Evolutionary conservation across 108 stramenopile species (phyloP), one percentile per base, ranked within the genome.

Genomic region (Nitzschia putrida): DNA sequence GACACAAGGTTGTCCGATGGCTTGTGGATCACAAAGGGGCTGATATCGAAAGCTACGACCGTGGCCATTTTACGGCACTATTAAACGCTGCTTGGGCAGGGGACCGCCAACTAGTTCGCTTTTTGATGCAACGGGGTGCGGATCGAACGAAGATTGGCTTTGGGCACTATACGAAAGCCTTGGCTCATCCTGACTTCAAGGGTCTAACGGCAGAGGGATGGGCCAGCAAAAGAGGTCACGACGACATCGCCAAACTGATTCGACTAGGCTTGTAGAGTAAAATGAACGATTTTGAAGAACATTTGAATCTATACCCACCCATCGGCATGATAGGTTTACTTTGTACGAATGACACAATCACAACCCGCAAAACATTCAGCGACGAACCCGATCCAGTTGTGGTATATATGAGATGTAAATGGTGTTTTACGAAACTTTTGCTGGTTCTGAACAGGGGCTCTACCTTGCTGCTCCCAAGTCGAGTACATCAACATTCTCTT

Each of bases 61-160:
- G 88, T 20, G 92, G 92, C 10, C 57, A 76, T n/a, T 93, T 93
- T 58, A 93, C 92, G 13, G 89, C 92, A 11, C 79, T 93, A 22
- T 61, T 88, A 54, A 93, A 93, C 74, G 92, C 92, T 24, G 91
- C 80, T 14, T 87, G 82, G 82, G 77, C 65, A 53, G 88, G 88
- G 10, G 88, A 93, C 55, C 74, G 73, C 60, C 66, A 84, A 38
- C 40, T 90, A 58, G 85, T 90, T 5, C 68, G 92, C n/a, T 89
- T 75, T 47, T 68, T 93, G 4, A 43, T 93, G 51, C 78, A 77
- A 50, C 69, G 74, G 40, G 87, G 88, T 14, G 73, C 82, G 11
- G 71, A 89, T 60, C 71, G 92, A 20, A 73, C 50, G 13, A 81
- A 88, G 37, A 70, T 86, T 7, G 92, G 92, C 0, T 82, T 54